Percentiles rank a stretch among this genome's conserved stretches.
These are phyloP conservation scores for Salvia sclarea DNA, from an alignment of 305 asterid genomes.

Conservation along the genomic window DNA sequence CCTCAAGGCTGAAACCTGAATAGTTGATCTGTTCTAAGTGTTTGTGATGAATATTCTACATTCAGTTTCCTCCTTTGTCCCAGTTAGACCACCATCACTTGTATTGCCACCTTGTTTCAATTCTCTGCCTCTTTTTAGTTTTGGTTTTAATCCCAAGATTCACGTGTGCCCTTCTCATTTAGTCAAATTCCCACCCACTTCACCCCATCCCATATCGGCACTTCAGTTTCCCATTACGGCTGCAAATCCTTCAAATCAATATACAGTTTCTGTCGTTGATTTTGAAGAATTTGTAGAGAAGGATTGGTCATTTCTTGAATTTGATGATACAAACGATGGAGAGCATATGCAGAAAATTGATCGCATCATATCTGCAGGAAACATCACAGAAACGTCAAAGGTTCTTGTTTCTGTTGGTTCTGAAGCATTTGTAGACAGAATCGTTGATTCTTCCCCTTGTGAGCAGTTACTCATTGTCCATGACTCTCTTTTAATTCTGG, in stretches of 20 bases:
- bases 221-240: constrained; percentile 32
- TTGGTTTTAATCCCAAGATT: constrained; percentile 19
- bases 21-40: constrained; percentile 20
- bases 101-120: constrained; percentile 29
- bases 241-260: constrained; percentile 48
- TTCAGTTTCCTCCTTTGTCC: constrained; percentile 40
- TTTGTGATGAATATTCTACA: constrained; percentile 39
- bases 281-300: constrained; percentile 73
- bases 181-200: constrained; percentile 29
- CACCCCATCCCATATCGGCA: constrained; percentile 17
- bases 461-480: constrained; percentile 68
- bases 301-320: constrained; percentile 87
- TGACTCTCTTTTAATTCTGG: constrained; percentile 70
- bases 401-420: constrained; percentile 73
- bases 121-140: constrained; percentile 23
- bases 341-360: constrained; percentile 49
- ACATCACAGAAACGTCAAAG: constrained; percentile 56
- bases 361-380: constrained; percentile 64
- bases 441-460: constrained; percentile 52
- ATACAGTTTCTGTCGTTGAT: constrained; percentile 43
- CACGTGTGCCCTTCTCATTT: constrained; percentile 28
- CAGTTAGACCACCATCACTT: constrained; percentile 34
- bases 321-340: constrained; percentile 40
- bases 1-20: constrained; percentile 18
- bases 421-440: constrained; percentile 75